Evolutionary conservation across 176 grass and related monocot species (phyloP).

Genomic region (Avena atlantica): DNA sequence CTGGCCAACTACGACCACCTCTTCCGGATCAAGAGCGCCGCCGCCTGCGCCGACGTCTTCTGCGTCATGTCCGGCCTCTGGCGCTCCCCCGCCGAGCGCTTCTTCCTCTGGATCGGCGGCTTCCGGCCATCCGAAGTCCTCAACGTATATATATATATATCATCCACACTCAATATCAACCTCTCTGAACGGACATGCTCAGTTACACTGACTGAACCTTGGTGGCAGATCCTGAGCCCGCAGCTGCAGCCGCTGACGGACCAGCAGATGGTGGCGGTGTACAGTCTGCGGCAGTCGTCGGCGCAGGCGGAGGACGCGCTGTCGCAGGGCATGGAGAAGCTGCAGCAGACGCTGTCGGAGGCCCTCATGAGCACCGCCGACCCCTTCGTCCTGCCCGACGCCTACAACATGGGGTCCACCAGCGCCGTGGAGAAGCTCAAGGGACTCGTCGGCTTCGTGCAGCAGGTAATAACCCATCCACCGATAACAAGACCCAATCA

Average conservation of each 20-base stretch:
- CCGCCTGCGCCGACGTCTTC: constrained; percentile 77
- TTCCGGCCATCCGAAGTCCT: constrained; percentile 97
- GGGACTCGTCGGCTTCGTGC: constrained; percentile 66
- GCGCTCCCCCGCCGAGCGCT: constrained; percentile 80
- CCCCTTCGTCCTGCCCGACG: constrained; percentile 47
- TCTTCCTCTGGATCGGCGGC: constrained; percentile 98
- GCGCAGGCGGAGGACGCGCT: constrained; percentile 87
- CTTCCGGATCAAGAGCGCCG: constrained; percentile 74
- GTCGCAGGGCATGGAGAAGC: constrained; percentile 86
- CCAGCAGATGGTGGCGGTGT: constrained; percentile 43
- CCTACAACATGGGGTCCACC: constrained; percentile 66
- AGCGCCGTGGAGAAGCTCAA: constrained; percentile 70
- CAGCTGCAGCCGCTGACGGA: constrained; percentile 78
- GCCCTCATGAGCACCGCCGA: constrained; percentile 49
- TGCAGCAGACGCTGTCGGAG: constrained; percentile 85
- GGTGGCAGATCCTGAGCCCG: constrained; percentile 66
- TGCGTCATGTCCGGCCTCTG: constrained; percentile 93
- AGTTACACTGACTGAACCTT: too few species aligned
- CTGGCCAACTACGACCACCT: constrained; percentile 70
- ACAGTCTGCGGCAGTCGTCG: constrained; percentile 57
- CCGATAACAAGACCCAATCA: neutral
- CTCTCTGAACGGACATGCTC: too few species aligned
- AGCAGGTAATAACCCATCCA: constrained; percentile 62
- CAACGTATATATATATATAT: constrained; percentile 63
- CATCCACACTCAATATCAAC: too few species aligned